Conservation (phyloP, 192 early-diverging fungal genomes). For the Coemansia sp. region DNA sequence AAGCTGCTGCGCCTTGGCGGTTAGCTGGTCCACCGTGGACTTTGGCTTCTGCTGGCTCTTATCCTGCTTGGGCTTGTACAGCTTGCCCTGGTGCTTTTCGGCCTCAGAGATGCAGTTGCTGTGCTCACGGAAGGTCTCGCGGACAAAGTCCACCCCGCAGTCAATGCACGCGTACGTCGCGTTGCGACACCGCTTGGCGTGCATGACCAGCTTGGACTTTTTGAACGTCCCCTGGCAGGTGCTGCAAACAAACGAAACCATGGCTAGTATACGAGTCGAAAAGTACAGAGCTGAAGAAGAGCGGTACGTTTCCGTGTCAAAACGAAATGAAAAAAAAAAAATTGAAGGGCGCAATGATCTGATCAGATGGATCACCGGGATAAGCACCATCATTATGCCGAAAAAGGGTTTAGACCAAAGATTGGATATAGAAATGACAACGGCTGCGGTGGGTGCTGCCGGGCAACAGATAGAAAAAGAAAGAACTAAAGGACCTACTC, state of each 20-base stretch:
- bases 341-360: no score
- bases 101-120: conserved; percentile 88
- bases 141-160: conserved; percentile 79
- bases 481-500: conserved; percentile 20
- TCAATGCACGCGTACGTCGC: conserved; percentile 91
- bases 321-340: not conserved
- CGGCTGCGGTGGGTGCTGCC: not conserved
- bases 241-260: conserved; percentile 69
- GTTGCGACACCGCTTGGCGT: conserved; percentile 72
- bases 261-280: conserved; percentile 1
- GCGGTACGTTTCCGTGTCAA: not conserved
- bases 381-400: no score
- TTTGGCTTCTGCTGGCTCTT: not conserved
- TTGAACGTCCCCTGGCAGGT: conserved; percentile 83
- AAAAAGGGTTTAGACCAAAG: no score
- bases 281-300: conserved; percentile 2
- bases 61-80: conserved; percentile 14
- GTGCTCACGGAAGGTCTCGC: conserved; percentile 72
- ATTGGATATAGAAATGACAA: conserved; percentile 6
- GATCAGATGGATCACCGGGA: no score
- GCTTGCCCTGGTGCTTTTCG: conserved; percentile 79
- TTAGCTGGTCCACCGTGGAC: conserved; percentile 42
- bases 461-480: not conserved
- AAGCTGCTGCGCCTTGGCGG: conserved; percentile 19
- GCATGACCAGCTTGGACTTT: conserved; percentile 87